Conservation (phyloP, 176 grass and related monocot genomes). For the Triticum dicoccoides region DNA sequence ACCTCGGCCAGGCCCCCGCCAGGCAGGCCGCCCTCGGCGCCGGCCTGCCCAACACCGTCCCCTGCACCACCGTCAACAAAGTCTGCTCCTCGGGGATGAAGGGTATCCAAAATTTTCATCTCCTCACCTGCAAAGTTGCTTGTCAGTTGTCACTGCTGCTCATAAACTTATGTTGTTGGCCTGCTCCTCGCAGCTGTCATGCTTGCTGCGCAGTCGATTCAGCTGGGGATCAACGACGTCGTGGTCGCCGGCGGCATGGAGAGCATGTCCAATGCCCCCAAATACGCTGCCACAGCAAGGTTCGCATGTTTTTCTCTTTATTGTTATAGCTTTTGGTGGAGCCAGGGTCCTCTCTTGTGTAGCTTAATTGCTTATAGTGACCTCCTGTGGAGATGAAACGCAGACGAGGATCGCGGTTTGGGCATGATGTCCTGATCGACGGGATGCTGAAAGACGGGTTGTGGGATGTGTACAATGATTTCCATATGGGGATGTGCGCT, state of each 20-base stretch:
- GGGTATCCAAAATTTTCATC: slow-evolving; percentile 24
- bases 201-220: slow-evolving; percentile 83
- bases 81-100: slow-evolving; percentile 96
- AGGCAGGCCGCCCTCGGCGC: slow-evolving; percentile 81
- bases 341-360: neutral
- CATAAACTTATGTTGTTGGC: neutral
- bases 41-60: slow-evolving; percentile 76
- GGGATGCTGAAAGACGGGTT: slow-evolving; percentile 93
- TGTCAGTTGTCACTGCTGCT: neutral
- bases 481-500: slow-evolving; percentile 89
- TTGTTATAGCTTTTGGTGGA: neutral
- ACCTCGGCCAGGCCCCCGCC: slow-evolving; percentile 91
- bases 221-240: slow-evolving; percentile 80
- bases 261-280: slow-evolving; percentile 94
- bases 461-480: slow-evolving; percentile 94
- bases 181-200: slow-evolving; percentile 54
- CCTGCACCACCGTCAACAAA: slow-evolving; percentile 92
- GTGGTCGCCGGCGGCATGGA: slow-evolving; percentile 96
- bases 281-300: slow-evolving; percentile 81
- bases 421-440: slow-evolving; percentile 75
- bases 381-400: neutral
- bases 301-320: neutral
- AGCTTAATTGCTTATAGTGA: neutral
- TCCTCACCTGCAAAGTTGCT: too few species aligned
- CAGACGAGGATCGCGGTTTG: slow-evolving; percentile 85